Evolutionary conservation across 2,329 filamentous ascomycete genomes (phyloP).

Genomic region (Zymoseptoria ardabiliae): DNA sequence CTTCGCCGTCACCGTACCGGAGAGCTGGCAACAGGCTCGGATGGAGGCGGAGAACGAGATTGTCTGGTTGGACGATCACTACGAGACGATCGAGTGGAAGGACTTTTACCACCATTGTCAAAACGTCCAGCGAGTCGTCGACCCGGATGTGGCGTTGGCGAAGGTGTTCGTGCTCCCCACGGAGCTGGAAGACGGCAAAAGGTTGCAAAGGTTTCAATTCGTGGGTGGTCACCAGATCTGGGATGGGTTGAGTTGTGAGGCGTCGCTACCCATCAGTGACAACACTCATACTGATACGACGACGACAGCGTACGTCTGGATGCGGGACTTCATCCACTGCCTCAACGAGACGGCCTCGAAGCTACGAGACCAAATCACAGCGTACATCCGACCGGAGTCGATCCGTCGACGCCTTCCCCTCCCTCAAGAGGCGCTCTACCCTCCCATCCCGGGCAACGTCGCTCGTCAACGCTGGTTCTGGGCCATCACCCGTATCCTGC

Average conservation of each 20-base stretch:
- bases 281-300: neutral
- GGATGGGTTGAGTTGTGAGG: conserved; percentile 33
- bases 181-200: conserved; percentile 20
- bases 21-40: conserved; percentile 26
- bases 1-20: conserved; percentile 32
- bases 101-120: conserved; percentile 38
- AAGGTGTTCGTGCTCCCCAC: conserved; percentile 36
- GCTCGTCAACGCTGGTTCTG: conserved; percentile 43
- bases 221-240: conserved; percentile 40
- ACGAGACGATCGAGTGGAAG: conserved; percentile 26
- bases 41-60: conserved; percentile 25
- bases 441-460: conserved; percentile 30
- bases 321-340: conserved; percentile 34
- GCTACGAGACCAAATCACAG: conserved; percentile 19
- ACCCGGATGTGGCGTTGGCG: conserved; percentile 31
- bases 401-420: conserved; percentile 32
- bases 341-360: conserved; percentile 26
- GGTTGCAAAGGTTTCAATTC: conserved; percentile 31
- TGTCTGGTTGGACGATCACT: conserved; percentile 35
- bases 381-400: conserved; percentile 11
- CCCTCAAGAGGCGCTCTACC: conserved; percentile 43
- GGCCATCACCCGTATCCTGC: conserved; percentile 38
- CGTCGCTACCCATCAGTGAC: neutral
- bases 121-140: conserved; percentile 35
- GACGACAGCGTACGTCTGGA: conserved; percentile 33